Base-by-base conservation (phyloP, 495 filamentous ascomycete species). In the Tetracladium marchalianum region DNA sequence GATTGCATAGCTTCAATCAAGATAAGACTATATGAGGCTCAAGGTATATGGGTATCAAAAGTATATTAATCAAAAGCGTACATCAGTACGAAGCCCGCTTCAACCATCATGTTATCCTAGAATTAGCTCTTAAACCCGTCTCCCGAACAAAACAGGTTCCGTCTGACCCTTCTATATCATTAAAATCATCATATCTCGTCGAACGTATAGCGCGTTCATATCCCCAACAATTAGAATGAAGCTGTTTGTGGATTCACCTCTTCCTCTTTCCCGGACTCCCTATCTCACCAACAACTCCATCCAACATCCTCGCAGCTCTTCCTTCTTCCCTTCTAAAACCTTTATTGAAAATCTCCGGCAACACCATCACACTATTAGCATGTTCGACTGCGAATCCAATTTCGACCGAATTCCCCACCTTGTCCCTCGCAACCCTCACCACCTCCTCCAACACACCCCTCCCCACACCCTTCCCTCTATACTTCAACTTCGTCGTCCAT, bases 401-500 rank as follows among this genome's bases (percentile, higher is more conserved):
- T 60, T 69, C 68, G 35, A 71, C 67, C 44, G 77, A 67, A 31
- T 62, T 69, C 5, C 82, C 79, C 45, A 70, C 73, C 55, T 69
- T 67, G 50, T 74, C 69, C 44, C 71, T 68, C 42, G 74, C 75
- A 38, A 82, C 46, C 46, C 62, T 64, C 1, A 85, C 77, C 3
- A 78, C 82, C 50, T 80, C 75, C 44, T 81, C 72, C 43, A 93
- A 62, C 58, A 95, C 63, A 18, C 73, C 80, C 12, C 55, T 65
- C 4, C 87, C 88, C 7, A 93, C 62, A 0, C 87, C 87, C 43
- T 69, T 68, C 5, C 74, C 64, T 11, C 88, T 70, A 59, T 85
- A 90, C 51, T 62, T 66, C 48, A 77, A 49, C 58, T 72, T 69
- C 0, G 87, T 82, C 3, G 86, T 85, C 84, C 86, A 90, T 0